phyloP scores from a whole-genome alignment of 306 rosid species.

The Canavalia gladiata region DNA sequence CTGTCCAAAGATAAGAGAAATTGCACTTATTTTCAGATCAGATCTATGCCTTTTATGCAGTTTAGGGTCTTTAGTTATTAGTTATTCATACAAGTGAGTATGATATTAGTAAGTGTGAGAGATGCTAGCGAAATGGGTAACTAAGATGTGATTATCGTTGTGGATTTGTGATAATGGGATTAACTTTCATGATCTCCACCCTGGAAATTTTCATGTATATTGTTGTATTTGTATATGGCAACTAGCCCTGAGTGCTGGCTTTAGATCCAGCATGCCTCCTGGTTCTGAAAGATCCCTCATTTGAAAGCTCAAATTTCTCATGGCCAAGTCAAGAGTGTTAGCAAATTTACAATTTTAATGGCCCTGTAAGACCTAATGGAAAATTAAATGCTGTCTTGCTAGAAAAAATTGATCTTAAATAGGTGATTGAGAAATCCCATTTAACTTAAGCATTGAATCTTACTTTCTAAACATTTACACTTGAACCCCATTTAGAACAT shows the following conservation, averaged over 20 bases:
- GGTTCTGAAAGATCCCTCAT: background rate
- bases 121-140: background rate
- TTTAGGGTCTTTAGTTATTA: constrained; percentile 5
- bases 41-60: constrained; percentile 35
- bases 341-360: constrained; percentile 4
- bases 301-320: constrained; percentile 3
- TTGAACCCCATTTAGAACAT: background rate
- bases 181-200: constrained; percentile 19
- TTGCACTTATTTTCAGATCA: background rate
- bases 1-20: background rate
- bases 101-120: background rate
- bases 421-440: constrained; percentile 27
- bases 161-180: constrained; percentile 19
- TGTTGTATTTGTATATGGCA: background rate
- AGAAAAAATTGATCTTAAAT: background rate
- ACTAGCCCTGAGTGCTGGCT: background rate
- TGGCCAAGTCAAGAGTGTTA: background rate
- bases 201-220: constrained; percentile 7
- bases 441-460: background rate
- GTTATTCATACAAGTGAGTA: background rate
- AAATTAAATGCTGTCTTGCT: background rate
- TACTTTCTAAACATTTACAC: background rate
- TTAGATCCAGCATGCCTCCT: background rate
- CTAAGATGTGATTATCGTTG: background rate
- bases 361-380: constrained; percentile 16